Percentiles rank a stretch among this genome's conserved stretches.
phyloP scores from a whole-genome alignment of 495 filamentous ascomycete genomes.

The Antarctomyces pellizariae region DNA sequence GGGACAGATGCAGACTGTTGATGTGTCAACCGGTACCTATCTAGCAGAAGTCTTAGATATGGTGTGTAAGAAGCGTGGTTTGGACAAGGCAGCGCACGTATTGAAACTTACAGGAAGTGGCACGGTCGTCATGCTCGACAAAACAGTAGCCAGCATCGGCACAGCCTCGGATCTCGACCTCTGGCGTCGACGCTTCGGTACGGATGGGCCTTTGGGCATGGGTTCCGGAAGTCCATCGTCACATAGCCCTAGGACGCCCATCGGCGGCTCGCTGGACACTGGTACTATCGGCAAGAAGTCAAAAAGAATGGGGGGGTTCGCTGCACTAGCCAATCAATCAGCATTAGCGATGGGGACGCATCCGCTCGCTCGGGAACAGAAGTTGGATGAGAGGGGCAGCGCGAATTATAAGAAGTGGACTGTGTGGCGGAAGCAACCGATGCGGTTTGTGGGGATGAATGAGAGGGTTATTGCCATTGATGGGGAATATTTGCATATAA shows the following conservation, averaged over 20 bases:
- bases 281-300: too few relatives aligned
- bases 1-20: slow-evolving; percentile 45
- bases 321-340: too few relatives aligned
- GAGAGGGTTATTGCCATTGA: slow-evolving; percentile 74
- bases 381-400: slow-evolving; percentile 44
- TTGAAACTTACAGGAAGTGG: slow-evolving; percentile 70
- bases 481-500: slow-evolving; percentile 87
- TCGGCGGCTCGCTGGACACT: too few relatives aligned
- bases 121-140: slow-evolving; percentile 59
- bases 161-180: slow-evolving; percentile 69
- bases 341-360: slow-evolving; percentile 42
- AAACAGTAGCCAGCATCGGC: slow-evolving; percentile 73
- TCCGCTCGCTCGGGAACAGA: slow-evolving; percentile 46
- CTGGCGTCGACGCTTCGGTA: slow-evolving; percentile 60
- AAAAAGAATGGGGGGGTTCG: too few relatives aligned
- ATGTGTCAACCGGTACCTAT: slow-evolving; percentile 82
- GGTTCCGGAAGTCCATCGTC: slow-evolving; percentile 53
- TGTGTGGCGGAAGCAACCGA: slow-evolving; percentile 80
- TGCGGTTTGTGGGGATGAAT: slow-evolving; percentile 73
- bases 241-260: too few relatives aligned
- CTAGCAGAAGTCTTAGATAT: slow-evolving; percentile 79
- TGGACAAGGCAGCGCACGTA: slow-evolving; percentile 76
- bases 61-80: slow-evolving; percentile 69
- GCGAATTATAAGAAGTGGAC: slow-evolving; percentile 59
- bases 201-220: slow-evolving; percentile 50